Percentiles rank a stretch among this genome's conserved stretches.
Evolutionary conservation across 768 basidiomycete genomes (phyloP).

Genomic region (Tylopilus sp.): DNA sequence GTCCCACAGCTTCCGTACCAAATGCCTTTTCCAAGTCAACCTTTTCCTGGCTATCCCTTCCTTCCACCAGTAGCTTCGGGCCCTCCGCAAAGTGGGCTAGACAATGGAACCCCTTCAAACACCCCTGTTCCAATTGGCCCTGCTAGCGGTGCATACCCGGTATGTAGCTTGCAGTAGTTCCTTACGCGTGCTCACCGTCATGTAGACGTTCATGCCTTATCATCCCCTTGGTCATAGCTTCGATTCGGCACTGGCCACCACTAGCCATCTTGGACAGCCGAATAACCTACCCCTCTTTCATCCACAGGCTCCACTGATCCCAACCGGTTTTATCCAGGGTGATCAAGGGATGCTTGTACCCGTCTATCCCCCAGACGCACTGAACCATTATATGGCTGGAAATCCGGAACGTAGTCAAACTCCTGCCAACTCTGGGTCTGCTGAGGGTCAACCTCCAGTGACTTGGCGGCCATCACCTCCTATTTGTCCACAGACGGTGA

Average conservation of each 20-base stretch:
- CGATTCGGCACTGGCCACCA: constrained; percentile 24
- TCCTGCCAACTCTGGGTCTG: constrained; percentile 17
- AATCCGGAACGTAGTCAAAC: constrained; percentile 29
- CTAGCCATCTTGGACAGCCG: constrained; percentile 16
- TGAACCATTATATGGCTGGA: constrained; percentile 64
- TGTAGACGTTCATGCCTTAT: constrained; percentile 50
- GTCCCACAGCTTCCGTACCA: constrained; percentile 50
- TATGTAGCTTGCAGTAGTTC: constrained; percentile 29
- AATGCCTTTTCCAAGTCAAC: constrained; percentile 44
- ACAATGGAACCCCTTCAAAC: constrained; percentile 33
- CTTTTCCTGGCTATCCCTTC: constrained; percentile 45
- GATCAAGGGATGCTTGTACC: constrained; percentile 71
- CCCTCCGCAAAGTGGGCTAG: constrained; percentile 36
- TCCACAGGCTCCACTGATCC: constrained; percentile 53
- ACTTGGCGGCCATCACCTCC: constrained; percentile 35
- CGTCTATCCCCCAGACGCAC: constrained; percentile 66
- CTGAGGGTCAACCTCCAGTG: constrained; percentile 30
- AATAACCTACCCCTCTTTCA: constrained; percentile 16
- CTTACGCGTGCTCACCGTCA: constrained; percentile 8
- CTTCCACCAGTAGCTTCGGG: constrained; percentile 19
- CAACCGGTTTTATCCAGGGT: constrained; percentile 69
- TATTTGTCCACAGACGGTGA: constrained; percentile 30
- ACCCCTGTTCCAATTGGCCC: constrained; percentile 37
- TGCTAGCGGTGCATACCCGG: constrained; percentile 42
- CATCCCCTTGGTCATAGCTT: constrained; percentile 35